These are phyloP conservation scores for Globisporangium parvum DNA, from an alignment of 352 stramenopile species.

Conservation along the genomic window DNA sequence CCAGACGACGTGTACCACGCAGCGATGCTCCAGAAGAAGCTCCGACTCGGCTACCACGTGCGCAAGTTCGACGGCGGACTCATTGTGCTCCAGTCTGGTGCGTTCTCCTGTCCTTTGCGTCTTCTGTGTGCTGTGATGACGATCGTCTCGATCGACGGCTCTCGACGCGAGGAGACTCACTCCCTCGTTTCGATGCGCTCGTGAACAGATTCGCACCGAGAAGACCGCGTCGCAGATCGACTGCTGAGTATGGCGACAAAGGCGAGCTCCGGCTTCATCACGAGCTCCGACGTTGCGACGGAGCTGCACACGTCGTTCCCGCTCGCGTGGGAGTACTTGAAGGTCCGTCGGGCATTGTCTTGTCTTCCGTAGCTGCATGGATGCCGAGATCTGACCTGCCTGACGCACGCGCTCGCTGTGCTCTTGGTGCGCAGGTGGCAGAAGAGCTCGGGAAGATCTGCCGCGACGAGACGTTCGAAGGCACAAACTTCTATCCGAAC, in stretches of 20 bases:
- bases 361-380: no score
- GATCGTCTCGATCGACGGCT: slow-evolving; percentile 1
- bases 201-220: slow-evolving; percentile 65
- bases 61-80: slow-evolving; percentile 92
- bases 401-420: no score
- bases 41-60: slow-evolving; percentile 90
- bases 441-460: slow-evolving; percentile 92
- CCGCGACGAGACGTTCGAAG: slow-evolving; percentile 94
- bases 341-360: slow-evolving; percentile 26
- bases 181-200: background rate
- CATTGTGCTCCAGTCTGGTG: slow-evolving; percentile 89
- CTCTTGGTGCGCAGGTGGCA: slow-evolving; percentile 49
- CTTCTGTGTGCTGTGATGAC: background rate
- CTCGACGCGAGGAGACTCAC: background rate
- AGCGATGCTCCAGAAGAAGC: slow-evolving; percentile 70
- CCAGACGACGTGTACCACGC: slow-evolving; percentile 96
- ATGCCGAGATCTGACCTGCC: background rate
- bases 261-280: slow-evolving; percentile 78
- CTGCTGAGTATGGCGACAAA: slow-evolving; percentile 73
- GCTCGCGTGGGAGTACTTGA: slow-evolving; percentile 94
- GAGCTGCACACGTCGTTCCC: slow-evolving; percentile 92
- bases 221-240: slow-evolving; percentile 71
- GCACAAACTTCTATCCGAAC: slow-evolving; percentile 94
- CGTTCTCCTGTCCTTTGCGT: slow-evolving; percentile 7
- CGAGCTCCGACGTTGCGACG: slow-evolving; percentile 86